These are phyloP conservation scores for Fagopyrum homotropicum DNA, from an alignment of 148 eudicot species.

Conservation along the genomic window DNA sequence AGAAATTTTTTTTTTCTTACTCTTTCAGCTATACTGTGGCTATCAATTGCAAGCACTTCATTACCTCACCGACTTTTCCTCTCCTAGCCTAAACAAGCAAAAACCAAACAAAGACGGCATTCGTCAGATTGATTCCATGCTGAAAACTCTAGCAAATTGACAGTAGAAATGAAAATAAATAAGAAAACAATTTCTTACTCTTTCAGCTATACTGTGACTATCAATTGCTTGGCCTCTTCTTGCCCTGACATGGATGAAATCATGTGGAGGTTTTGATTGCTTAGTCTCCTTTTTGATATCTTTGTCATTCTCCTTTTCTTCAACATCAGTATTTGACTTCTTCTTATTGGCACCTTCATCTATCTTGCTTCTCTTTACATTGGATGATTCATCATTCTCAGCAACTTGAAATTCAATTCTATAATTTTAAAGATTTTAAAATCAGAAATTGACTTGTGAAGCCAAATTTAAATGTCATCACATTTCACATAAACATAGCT, in stretches of 20 bases:
- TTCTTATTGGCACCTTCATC: conserved; percentile 17
- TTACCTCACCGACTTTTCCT: conserved; percentile 71
- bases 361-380: conserved; percentile 36
- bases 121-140: background rate
- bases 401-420: conserved; percentile 20
- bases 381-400: conserved; percentile 29
- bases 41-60: conserved; percentile 46
- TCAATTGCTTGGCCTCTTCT: conserved; percentile 51
- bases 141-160: background rate
- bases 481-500: too few relatives aligned
- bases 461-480: too few relatives aligned
- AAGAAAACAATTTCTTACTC: conserved; percentile 30
- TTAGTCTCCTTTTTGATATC: conserved; percentile 21
- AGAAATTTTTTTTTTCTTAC: too few relatives aligned
- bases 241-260: conserved; percentile 65
- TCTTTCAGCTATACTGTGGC: too few relatives aligned
- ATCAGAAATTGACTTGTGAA: too few relatives aligned
- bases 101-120: background rate
- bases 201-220: conserved; percentile 64
- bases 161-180: background rate
- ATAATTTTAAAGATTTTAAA: background rate
- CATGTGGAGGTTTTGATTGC: conserved; percentile 37
- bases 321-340: conserved; percentile 19
- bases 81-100: conserved; percentile 52
- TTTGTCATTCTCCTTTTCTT: conserved; percentile 13